Percentiles rank a stretch among this genome's conserved stretches.
Conservation (phyloP, 345 rosid genomes). For the Pistacia integerrima region DNA sequence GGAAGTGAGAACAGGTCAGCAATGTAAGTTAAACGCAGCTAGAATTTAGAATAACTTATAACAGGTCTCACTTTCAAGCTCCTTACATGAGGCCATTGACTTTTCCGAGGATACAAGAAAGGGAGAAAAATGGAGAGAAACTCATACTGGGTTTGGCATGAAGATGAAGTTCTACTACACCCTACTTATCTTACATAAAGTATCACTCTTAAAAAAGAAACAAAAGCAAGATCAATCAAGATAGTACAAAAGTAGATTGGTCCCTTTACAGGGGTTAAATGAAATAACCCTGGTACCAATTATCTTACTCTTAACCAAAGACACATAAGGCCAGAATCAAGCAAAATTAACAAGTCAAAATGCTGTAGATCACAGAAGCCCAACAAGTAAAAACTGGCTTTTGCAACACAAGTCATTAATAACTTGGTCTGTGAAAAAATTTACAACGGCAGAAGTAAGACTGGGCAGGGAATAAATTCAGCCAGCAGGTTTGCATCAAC, state of each 20-base stretch:
- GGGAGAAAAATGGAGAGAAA: background rate
- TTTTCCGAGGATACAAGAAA: too few species aligned
- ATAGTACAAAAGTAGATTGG: background rate
- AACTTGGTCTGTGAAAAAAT: background rate
- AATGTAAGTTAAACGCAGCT: too few species aligned
- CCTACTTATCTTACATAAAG: background rate
- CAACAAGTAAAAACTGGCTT: slow-evolving; percentile 20
- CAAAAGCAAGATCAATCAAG: background rate
- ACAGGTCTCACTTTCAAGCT: background rate
- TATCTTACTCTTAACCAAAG: background rate
- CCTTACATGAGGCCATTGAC: too few species aligned
- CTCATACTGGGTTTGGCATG: background rate
- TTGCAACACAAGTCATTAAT: slow-evolving; percentile 8
- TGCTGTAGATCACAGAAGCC: slow-evolving; percentile 26
- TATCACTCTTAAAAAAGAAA: background rate
- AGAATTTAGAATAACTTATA: background rate
- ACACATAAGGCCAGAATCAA: too few species aligned
- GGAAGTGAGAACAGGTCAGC: too few species aligned
- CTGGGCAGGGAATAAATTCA: slow-evolving; percentile 95
- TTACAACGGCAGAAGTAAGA: slow-evolving; percentile 80
- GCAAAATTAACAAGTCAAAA: slow-evolving; percentile 6
- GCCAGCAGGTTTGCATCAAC: slow-evolving; percentile 91
- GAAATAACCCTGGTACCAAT: background rate
- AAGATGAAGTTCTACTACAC: background rate
- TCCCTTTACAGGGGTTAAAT: background rate